phyloP scores from a whole-genome alignment of 2,329 filamentous ascomycete species.

The Berkeleyomyces basicola region DNA sequence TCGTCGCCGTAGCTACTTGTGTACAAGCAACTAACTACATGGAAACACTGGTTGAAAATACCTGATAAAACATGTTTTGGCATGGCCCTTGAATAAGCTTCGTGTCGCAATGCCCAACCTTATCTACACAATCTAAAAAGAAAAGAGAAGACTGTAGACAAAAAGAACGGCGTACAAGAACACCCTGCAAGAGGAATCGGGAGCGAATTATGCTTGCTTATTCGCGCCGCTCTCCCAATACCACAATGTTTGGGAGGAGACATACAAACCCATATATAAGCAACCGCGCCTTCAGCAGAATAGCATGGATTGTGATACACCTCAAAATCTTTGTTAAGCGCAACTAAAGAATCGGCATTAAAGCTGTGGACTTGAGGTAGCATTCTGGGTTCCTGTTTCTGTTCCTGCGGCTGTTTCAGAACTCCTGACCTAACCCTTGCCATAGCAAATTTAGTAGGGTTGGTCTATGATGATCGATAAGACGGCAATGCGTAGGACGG shows the following conservation, averaged over 20 bases:
- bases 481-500: not conserved
- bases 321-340: not conserved
- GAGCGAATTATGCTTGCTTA: not conserved
- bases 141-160: not conserved
- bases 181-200: not conserved
- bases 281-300: not conserved
- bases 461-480: not conserved
- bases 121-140: not conserved
- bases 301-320: not conserved
- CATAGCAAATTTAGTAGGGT: not conserved
- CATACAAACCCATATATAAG: not conserved
- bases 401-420: not conserved
- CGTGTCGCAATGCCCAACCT: not conserved
- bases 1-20: not conserved
- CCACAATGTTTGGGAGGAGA: not conserved
- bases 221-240: not conserved
- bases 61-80: not conserved
- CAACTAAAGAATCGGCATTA: not conserved
- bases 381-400: not conserved
- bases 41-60: not conserved
- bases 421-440: not conserved
- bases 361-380: not conserved
- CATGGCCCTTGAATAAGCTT: not conserved
- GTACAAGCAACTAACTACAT: too few species aligned
- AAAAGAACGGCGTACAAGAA: not conserved